Evolutionary conservation across 2,329 filamentous ascomycete species (phyloP), one percentile per base, ranked within the genome.

Genomic region (Cryphonectria radicalis): DNA sequence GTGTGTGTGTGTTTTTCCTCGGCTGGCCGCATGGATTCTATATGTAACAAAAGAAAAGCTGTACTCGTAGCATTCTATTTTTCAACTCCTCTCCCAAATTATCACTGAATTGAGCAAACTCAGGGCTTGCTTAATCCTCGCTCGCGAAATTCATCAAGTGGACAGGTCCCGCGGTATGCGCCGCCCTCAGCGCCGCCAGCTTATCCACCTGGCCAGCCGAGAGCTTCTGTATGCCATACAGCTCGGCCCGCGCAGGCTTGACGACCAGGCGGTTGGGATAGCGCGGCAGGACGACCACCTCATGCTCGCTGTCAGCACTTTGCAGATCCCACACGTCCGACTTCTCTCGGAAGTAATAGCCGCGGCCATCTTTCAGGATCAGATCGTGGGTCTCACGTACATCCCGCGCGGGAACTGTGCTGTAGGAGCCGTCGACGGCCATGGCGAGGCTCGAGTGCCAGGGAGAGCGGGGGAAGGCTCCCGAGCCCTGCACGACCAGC

Each of bases 381-480:
- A 82, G 71, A 10, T 79, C 78, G 67, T 81, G 79, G 0, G 79
- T 79, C 13, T 75, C 72, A 37, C 73, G 71, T 1, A 75, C 66
- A 5, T 75, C 73, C 35, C 74, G 69, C 28, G 72, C 73, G 37
- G 76, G 76, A 37, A 73, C 69, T 0, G 72, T 76, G 11, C 68
- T 68, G 57, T 75, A 75, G 10, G 70, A 75, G 67, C 80, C 79
- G 68, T 81, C 77, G 10, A 77, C 72, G 1, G 73, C 79, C 22
- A 81, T 78, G 0, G 79, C 79, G 11, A 80, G 75, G 37, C 74
- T 77, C 4, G 77, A 77, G 73, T 81, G 80, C 80, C 80, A 81
- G 2, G 80, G 80, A 0, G 79, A 74, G 25, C 74, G 74, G 2
- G 75, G 73, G 67, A 77, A 76, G 17, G 70, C 70, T 7, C 73